phyloP scores from a whole-genome alignment of 2,329 filamentous ascomycete genomes.

The Aspergillus pseudoglaucus region DNA sequence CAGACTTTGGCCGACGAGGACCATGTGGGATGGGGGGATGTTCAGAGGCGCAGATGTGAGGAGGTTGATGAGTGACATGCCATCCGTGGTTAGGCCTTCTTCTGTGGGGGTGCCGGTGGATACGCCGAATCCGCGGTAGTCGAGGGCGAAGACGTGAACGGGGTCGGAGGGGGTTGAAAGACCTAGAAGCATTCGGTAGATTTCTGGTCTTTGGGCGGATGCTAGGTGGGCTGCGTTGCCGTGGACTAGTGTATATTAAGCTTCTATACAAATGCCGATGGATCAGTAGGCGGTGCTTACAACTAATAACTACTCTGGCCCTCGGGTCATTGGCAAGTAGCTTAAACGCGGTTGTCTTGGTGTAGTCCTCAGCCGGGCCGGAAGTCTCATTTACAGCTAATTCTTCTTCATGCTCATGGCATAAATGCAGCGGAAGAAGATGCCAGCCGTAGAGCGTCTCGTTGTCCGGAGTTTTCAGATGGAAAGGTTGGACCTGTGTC shows the following conservation, averaged over 20 bases:
- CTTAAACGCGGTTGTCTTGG: conserved; percentile 43
- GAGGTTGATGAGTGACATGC: conserved; percentile 65
- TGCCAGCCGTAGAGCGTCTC: conserved; percentile 86
- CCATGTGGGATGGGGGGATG: conserved; percentile 64
- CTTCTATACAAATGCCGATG: neutral
- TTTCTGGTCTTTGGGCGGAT: conserved; percentile 67
- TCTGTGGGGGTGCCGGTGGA: conserved; percentile 78
- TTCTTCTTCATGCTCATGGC: conserved; percentile 61
- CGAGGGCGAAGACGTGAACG: conserved; percentile 76
- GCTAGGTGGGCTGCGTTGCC: conserved; percentile 80
- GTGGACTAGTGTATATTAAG: conserved; percentile 27
- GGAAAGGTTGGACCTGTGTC: conserved; percentile 85
- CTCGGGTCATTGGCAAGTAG: conserved; percentile 46
- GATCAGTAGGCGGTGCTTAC: conserved; percentile 25
- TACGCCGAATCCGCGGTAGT: conserved; percentile 82
- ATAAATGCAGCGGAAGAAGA: conserved; percentile 71
- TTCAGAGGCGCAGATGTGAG: conserved; percentile 50
- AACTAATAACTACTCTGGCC: conserved; percentile 51
- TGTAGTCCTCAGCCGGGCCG: conserved; percentile 44
- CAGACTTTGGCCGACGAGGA: conserved; percentile 78
- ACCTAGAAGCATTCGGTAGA: conserved; percentile 70
- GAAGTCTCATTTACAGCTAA: conserved; percentile 52
- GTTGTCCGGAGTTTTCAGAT: conserved; percentile 65
- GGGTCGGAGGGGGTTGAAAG: conserved; percentile 56
- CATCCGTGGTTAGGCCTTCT: conserved; percentile 72